These are phyloP conservation scores for Coemansia guatemalensis DNA, from an alignment of 192 early-diverging fungal genomes.

Conservation along the genomic window DNA sequence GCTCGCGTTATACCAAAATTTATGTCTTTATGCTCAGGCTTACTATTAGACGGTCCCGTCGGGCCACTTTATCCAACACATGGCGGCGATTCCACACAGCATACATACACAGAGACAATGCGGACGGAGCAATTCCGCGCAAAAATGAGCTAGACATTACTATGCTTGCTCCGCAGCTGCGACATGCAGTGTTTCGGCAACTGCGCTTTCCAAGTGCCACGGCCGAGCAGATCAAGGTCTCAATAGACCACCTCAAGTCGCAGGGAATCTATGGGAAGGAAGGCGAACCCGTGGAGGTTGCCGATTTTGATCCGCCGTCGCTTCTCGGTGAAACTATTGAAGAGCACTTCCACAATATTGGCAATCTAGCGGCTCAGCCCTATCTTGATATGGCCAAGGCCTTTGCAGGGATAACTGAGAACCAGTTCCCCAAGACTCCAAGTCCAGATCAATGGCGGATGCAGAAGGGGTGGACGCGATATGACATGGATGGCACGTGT, in stretches of 20 bases:
- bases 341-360: conserved; percentile 78
- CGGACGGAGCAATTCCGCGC: conserved; percentile 13
- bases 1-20: too few species aligned
- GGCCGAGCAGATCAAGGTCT: conserved; percentile 33
- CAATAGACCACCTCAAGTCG: conserved; percentile 41
- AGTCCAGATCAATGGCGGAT: conserved; percentile 57
- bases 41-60: not conserved
- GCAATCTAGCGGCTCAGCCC: conserved; percentile 60
- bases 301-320: conserved; percentile 55
- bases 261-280: conserved; percentile 48
- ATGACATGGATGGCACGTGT: conserved; percentile 52
- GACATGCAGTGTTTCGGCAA: conserved; percentile 26
- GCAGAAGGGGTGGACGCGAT: conserved; percentile 80
- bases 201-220: conserved; percentile 21
- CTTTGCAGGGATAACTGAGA: conserved; percentile 36
- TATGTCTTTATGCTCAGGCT: not conserved
- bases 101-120: not conserved
- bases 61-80: not conserved
- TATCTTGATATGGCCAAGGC: conserved; percentile 57
- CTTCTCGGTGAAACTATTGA: conserved; percentile 61
- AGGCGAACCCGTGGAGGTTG: conserved; percentile 35
- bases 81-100: not conserved
- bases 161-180: conserved; percentile 49
- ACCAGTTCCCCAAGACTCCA: conserved; percentile 42
- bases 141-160: conserved; percentile 50